These are phyloP conservation scores for Zizania palustris DNA, from an alignment of 202 grass and related monocot species.

Conservation along the genomic window DNA sequence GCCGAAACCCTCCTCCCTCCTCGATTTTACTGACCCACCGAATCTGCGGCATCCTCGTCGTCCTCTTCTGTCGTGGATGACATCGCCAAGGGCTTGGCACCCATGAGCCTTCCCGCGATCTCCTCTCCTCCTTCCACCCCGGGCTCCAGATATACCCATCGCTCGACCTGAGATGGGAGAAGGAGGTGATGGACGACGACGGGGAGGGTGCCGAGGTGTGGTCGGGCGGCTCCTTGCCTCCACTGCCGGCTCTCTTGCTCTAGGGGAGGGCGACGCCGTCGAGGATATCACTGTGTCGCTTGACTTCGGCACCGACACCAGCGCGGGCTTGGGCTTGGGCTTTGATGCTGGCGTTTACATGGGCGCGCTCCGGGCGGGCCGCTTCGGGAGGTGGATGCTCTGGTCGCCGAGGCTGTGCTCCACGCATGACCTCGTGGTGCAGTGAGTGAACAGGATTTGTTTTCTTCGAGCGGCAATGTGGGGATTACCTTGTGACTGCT, in stretches of 20 bases:
- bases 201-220: too few relatives aligned
- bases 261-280: background rate
- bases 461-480: background rate
- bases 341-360: slow-evolving; percentile 64
- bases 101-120: too few relatives aligned
- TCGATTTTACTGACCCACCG: too few relatives aligned
- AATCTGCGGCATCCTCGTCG: too few relatives aligned
- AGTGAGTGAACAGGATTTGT: slow-evolving; percentile 44
- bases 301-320: slow-evolving; percentile 26
- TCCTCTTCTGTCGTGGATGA: too few relatives aligned
- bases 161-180: too few relatives aligned
- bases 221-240: slow-evolving; percentile 46
- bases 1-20: too few relatives aligned
- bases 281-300: slow-evolving; percentile 44
- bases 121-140: too few relatives aligned
- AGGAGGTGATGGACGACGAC: too few relatives aligned
- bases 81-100: too few relatives aligned
- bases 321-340: background rate
- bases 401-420: slow-evolving; percentile 87
- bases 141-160: too few relatives aligned
- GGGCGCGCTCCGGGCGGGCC: slow-evolving; percentile 50
- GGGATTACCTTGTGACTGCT: background rate
- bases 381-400: slow-evolving; percentile 72
- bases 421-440: slow-evolving; percentile 75
- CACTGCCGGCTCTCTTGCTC: slow-evolving; percentile 10